Percentiles rank a stretch among this genome's conserved stretches.
These are phyloP conservation scores for Alternaria arbusti DNA, from an alignment of 2,329 filamentous ascomycete genomes.

Conservation along the genomic window DNA sequence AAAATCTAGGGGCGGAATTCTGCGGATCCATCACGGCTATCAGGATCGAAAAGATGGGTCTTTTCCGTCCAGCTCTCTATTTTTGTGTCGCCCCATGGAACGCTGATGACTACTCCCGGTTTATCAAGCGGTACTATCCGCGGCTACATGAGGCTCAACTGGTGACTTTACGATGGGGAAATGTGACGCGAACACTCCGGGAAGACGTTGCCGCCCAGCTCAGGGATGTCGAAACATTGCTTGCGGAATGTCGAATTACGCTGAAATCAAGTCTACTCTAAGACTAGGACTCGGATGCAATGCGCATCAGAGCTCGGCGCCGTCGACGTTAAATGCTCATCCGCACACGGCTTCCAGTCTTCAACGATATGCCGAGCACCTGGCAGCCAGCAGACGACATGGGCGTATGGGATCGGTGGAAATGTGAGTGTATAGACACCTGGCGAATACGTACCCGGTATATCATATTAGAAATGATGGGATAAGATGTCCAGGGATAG, in stretches of 20 bases:
- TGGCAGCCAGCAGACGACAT: neutral
- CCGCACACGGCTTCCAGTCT: neutral
- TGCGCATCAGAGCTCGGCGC: neutral
- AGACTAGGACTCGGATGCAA: neutral
- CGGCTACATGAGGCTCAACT: neutral
- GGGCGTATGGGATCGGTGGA: neutral
- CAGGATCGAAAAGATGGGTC: neutral
- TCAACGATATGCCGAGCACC: neutral
- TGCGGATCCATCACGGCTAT: neutral
- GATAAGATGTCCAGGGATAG: neutral
- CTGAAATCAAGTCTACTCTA: neutral
- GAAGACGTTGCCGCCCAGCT: neutral
- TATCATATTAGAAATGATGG: neutral
- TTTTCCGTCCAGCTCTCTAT: neutral
- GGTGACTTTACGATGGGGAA: neutral
- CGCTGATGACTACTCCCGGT: neutral
- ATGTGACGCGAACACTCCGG: neutral
- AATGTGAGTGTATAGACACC: neutral
- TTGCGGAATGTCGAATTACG: neutral
- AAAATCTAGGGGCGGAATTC: neutral
- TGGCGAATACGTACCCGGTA: neutral
- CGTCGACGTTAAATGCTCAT: neutral
- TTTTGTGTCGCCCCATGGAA: neutral
- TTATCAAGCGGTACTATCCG: neutral
- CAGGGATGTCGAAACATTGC: neutral